Evolutionary conservation across 257 asterid genomes (phyloP), one percentile per base, ranked within the genome.

Genomic region (Voacanga thouarsii): DNA sequence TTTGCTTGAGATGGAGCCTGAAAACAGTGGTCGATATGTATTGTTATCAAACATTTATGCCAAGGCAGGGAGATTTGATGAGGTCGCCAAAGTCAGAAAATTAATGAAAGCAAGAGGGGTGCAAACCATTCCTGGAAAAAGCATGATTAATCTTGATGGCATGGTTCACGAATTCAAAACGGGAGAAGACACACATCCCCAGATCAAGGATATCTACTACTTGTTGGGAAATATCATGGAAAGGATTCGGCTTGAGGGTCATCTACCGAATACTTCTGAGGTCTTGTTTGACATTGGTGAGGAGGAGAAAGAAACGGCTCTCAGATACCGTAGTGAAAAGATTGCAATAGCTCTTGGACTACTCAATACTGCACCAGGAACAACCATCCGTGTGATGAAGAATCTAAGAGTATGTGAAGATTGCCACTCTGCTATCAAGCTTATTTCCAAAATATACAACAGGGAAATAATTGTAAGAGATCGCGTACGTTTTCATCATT

Each of bases 31-130:
- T 18, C 74, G 88, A 11, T 87, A 86, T 69, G 80, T 82, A 6
- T 73, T 87, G 79, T 69, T 90, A 15, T 86, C 93, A 1, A 90
- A 90, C 73, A 84, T 89, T 47, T 90, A 86, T 1, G 91, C 92
- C 5, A 89, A 75, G 78, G 85, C 89, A 2, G 88, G 84, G 39
- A 89, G 81, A 75, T 89, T 89, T 89, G 87, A 87, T 8, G 80
- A 72, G 7, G 92, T 64, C 2, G 80, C 82, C 18, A 57, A 80
- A 23, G 61, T 85, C 45, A 78, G 96, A 28, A 75, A 41, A 57
- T 51, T 85, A 74, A 90, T 89, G 93, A 89, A 89, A 65, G 85
- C 85, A 56, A 80, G 84, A 43, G 90, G 90, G 67, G 77, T 85
- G n/a, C 81, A 79, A 75, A 87, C 83, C 7, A 24, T 72, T 23